phyloP scores from a whole-genome alignment of 352 stramenopile species.

The Nothophytophthora sp. region DNA sequence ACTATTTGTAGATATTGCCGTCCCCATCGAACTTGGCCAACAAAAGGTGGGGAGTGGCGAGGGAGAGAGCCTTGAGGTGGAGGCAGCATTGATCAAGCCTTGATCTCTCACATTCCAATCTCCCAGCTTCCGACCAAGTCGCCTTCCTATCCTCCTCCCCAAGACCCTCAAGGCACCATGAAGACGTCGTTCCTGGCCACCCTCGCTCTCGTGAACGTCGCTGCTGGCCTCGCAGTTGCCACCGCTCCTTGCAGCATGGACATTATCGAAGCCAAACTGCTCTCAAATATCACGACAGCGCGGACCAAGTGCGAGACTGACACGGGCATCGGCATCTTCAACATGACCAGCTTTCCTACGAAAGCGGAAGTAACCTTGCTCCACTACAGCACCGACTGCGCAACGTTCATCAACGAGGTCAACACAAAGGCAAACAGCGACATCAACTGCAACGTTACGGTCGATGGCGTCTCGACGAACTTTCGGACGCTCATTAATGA shows the following conservation, averaged over 20 bases:
- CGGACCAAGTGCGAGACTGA: constrained; percentile 21
- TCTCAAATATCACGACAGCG: constrained; percentile 25
- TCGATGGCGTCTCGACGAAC: constrained; percentile 34
- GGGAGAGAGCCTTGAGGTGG: too few species aligned
- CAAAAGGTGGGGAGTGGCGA: too few species aligned
- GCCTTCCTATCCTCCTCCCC: background rate
- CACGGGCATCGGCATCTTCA: constrained; percentile 54
- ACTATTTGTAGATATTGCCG: too few species aligned
- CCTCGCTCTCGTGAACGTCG: constrained; percentile 10
- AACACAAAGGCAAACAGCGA: constrained; percentile 48
- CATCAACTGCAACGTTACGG: constrained; percentile 48
- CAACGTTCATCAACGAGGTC: constrained; percentile 56
- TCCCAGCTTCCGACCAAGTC: constrained; percentile 5
- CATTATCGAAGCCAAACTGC: constrained; percentile 38
- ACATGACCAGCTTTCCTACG: constrained; percentile 39
- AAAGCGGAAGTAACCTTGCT: constrained; percentile 31
- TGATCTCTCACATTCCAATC: constrained; percentile 7
- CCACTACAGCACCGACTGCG: constrained; percentile 38
- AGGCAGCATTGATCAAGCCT: too few species aligned
- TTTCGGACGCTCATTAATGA: constrained; percentile 49
- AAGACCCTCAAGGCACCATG: too few species aligned
- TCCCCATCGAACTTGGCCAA: too few species aligned
- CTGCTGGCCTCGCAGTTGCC: constrained; percentile 3
- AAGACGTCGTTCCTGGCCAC: constrained; percentile 19
- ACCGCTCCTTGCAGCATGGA: constrained; percentile 35